Base-by-base conservation (phyloP, 1,284 basidiomycete species). In the Mycosarcoma maydis region DNA sequence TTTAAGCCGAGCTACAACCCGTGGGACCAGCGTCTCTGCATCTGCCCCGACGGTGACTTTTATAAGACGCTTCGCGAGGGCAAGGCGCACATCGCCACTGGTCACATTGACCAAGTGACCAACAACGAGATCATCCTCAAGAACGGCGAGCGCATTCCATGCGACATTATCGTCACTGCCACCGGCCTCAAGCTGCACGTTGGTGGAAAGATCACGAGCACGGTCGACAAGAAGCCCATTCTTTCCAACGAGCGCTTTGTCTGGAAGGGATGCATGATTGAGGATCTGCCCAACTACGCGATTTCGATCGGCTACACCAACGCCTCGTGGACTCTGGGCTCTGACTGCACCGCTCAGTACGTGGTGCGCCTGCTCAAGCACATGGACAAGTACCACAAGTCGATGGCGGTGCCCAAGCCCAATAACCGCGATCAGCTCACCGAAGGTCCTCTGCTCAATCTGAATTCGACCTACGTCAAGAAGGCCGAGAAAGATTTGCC, bases 11-110 rank as follows among this genome's bases (percentile, higher is more conserved):
- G 26, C 14, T 82, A 82, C 72, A 73, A 75, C 38, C 81, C 81
- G 4, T 82, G 80, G 80, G 80, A 82, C 49, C 80, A 82, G 69
- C 67, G 81, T 24, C 59, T 82, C 24, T 78, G 76, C 68, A 65
- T 76, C 43, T 72, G 62, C 48, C 80, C 80, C 19, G 81, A 82
- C 43, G 79, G 80, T 39, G 81, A 82, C 53, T 73, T 82, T 37
- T 82, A 76, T 70, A 50, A 60, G 39, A 64, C 72, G 7, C 66
- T 82, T 0, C 53, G 78, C 32, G 52, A 72, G 34, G 73, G 78
- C 36, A 82, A 80, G 34, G 80, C 71, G 1, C 58, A 70, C 51
- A 78, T 82, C 36, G 76, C 73, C 40, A 82, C 81, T 3, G 81
- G 73, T 17, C 73, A 78, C 42, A 82, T 82, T 50, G 70, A 76